These are phyloP conservation scores for Nitzschia palea DNA, from an alignment of 108 stramenopile species.

Conservation along the genomic window DNA sequence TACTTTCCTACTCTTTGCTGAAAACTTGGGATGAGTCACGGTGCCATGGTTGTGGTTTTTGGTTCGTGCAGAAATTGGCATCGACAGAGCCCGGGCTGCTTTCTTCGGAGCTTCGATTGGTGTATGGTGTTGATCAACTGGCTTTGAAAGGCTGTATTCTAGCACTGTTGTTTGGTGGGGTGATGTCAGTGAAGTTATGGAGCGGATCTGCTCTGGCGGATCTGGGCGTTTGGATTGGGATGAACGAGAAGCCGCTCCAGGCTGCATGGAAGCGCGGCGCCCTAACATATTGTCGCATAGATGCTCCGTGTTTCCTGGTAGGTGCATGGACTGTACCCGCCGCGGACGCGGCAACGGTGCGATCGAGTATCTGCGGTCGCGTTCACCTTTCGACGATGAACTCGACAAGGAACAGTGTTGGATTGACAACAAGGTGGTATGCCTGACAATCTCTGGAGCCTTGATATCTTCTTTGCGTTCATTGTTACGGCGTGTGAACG, in stretches of 20 bases:
- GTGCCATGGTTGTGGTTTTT: too few species aligned
- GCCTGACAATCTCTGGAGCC: too few species aligned
- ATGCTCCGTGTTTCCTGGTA: background rate
- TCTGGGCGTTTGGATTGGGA: slow-evolving; percentile 1
- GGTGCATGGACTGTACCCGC: background rate
- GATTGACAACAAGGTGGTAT: too few species aligned
- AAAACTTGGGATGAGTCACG: background rate
- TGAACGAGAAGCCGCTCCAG: background rate
- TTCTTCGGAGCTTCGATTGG: slow-evolving; percentile 1
- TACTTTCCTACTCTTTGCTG: background rate
- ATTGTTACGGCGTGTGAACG: background rate
- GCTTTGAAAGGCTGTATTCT: too few species aligned
- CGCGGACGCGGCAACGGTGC: too few species aligned
- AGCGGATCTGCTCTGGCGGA: slow-evolving; percentile 11
- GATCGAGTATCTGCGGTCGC: too few species aligned
- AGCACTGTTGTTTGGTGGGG: too few species aligned
- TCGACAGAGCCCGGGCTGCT: background rate
- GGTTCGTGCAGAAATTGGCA: slow-evolving; percentile 1
- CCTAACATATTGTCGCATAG: background rate
- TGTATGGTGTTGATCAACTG: too few species aligned
- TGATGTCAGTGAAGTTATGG: too few species aligned
- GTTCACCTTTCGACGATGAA: too few species aligned
- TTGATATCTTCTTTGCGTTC: background rate
- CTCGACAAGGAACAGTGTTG: too few species aligned
- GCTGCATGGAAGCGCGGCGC: background rate